Evolutionary conservation across 2,329 filamentous ascomycete species (phyloP).

Genomic region (Cylindrodendrum hubeiense): DNA sequence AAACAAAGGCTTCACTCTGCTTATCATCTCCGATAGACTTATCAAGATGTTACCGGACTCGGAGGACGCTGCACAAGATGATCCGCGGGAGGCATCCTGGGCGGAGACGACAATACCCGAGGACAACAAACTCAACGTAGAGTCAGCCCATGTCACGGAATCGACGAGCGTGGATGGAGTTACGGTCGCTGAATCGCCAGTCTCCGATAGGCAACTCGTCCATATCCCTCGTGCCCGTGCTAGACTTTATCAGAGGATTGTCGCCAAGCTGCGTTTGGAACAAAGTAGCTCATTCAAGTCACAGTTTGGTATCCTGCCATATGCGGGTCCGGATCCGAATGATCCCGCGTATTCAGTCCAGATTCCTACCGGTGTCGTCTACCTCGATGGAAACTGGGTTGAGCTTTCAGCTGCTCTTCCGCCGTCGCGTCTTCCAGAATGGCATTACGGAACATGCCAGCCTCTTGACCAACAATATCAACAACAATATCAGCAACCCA

Average conservation of each 20-base stretch:
- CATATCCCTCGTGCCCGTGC: not conserved
- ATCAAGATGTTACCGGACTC: not conserved
- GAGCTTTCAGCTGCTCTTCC: not conserved
- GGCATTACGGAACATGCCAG: not conserved
- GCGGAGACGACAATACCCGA: not conserved
- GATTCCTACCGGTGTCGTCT: not conserved
- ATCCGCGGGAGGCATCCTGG: not conserved
- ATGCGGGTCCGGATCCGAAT: not conserved
- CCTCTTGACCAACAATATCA: not conserved
- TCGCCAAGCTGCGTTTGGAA: not conserved
- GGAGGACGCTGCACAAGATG: not conserved
- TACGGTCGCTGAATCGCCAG: not conserved
- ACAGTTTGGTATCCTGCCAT: not conserved
- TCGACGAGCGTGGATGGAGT: too few relatives aligned
- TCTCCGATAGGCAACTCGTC: not conserved
- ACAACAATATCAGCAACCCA: not conserved
- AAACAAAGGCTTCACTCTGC: not conserved
- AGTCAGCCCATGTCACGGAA: not conserved
- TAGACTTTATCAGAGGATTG: not conserved
- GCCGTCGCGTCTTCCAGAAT: not conserved
- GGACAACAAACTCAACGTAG: not conserved
- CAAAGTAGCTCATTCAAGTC: not conserved
- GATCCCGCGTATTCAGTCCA: not conserved
- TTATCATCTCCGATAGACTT: not conserved
- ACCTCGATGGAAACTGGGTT: not conserved